These are phyloP conservation scores for Yamadazyma triangularis DNA, from an alignment of 1,139 yeast species.

Conservation along the genomic window DNA sequence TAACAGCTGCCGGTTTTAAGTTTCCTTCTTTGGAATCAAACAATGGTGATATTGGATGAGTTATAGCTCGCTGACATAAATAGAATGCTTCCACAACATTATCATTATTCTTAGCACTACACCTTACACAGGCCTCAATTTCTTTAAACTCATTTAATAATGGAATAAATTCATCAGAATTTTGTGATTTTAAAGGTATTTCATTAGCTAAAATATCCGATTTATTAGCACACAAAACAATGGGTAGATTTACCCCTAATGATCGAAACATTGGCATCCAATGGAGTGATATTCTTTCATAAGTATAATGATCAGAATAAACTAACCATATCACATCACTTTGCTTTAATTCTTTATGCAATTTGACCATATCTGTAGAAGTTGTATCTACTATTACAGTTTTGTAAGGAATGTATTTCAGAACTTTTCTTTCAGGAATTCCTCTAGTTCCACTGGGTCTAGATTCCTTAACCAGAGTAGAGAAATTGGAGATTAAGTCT, in stretches of 20 bases:
- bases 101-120: constrained; percentile 74
- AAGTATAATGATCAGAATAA: constrained; percentile 89
- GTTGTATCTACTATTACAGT: constrained; percentile 79
- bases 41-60: constrained; percentile 90
- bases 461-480: constrained; percentile 6
- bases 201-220: constrained; percentile 43
- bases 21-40: constrained; percentile 88
- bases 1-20: constrained; percentile 70
- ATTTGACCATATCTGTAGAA: constrained; percentile 53
- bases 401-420: constrained; percentile 53
- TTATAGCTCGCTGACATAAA: constrained; percentile 85
- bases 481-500: constrained; percentile 17
- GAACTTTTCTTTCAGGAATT: constrained; percentile 17
- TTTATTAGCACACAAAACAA: constrained; percentile 86
- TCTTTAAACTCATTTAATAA: constrained; percentile 87
- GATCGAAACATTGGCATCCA: constrained; percentile 95
- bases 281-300: constrained; percentile 82
- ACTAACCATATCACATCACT: constrained; percentile 94
- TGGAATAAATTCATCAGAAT: constrained; percentile 78
- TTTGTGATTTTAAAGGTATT: constrained; percentile 25
- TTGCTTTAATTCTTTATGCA: constrained; percentile 71
- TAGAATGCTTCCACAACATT: constrained; percentile 90
- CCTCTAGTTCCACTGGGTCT: constrained; percentile 5
- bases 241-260: constrained; percentile 87
- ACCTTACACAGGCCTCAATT: constrained; percentile 83